Evolutionary conservation across 352 stramenopile genomes (phyloP), one percentile per base, ranked within the genome.

Genomic region (Pythium rhizo-oryzae): DNA sequence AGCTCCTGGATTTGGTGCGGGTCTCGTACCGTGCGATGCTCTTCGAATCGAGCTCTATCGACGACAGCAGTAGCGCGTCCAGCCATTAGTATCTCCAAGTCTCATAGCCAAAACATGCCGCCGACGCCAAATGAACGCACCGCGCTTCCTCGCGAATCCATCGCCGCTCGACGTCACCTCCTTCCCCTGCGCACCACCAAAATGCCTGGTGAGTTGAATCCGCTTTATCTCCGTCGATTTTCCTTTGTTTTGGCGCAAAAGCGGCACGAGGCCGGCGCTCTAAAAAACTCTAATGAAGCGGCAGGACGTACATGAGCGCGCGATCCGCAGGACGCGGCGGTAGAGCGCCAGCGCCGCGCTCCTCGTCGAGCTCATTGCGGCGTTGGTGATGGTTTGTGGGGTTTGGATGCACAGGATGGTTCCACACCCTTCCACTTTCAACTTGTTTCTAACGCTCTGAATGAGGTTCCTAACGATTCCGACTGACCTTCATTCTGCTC

Each of bases 141-240:
- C 84, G 85, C 55, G 81, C 81, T 67, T 93, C 82, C 12, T 68
- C 23, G 18, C 79, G 83, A 71, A 94, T 94, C 84, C 85, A 94
- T 11, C 69, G 59, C 33, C 84, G 79, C 71, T 94, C 84, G 4
- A 72, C 59, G 24, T 69, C 67, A 18, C 80, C 79, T 21, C 84
- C 86, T 72, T 93, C 76, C 84, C 84, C 84, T 94, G 69, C 33
- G 8, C 46, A 30, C 37, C 51, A 63, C 24, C 62, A 65, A 43
- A 63, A 67, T n/a, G 16, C 25, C 1, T 23, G 13, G 19, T 33
- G 18, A 37, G 58, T 24, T 13, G 8, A 33, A 33, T 33, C 28
- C 28, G 28, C 28, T 13, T 23, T n/a, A 43, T 25, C 28, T 65
- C 18, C 33, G 53, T 19, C 35, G 18, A 57, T 61, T 24, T 24